Conservation (phyloP, 164 flowering plant species). For the Sextonia rubra region DNA sequence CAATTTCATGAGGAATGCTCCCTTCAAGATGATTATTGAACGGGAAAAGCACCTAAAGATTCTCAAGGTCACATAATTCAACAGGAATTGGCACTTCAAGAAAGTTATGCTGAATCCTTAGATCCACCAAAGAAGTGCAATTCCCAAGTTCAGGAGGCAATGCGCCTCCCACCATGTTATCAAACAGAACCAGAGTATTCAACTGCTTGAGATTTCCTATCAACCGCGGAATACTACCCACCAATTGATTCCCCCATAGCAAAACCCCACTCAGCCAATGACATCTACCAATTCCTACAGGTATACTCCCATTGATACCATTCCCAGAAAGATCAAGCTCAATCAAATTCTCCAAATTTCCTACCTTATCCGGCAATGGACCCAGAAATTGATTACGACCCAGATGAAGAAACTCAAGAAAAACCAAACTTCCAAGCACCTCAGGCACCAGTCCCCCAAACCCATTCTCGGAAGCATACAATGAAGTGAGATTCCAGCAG, state of each 20-base stretch:
- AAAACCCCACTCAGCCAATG: background rate
- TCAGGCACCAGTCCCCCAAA: slow-evolving; percentile 10
- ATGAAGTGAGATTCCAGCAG: slow-evolving; percentile 5
- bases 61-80: slow-evolving; percentile 8
- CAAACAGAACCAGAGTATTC: slow-evolving; percentile 1
- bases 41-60: slow-evolving; percentile 4
- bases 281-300: slow-evolving; percentile 5
- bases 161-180: slow-evolving; percentile 11
- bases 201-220: slow-evolving; percentile 2
- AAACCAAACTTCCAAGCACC: slow-evolving; percentile 3
- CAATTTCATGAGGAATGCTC: slow-evolving; percentile 10
- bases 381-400: slow-evolving; percentile 3
- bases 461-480: slow-evolving; percentile 14
- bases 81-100: slow-evolving; percentile 8
- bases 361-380: slow-evolving; percentile 4
- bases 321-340: slow-evolving; percentile 13
- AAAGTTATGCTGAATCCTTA: slow-evolving; percentile 4
- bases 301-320: slow-evolving; percentile 11
- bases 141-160: slow-evolving; percentile 15
- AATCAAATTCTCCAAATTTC: background rate
- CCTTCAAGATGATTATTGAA: slow-evolving; percentile 9
- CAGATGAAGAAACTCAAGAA: slow-evolving; percentile 11
- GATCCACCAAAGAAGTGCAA: slow-evolving; percentile 6
- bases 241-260: background rate
- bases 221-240: slow-evolving; percentile 8